Percentiles rank a stretch among this genome's conserved stretches.
Conservation (phyloP, 2,329 filamentous ascomycete genomes). For the Calonectria pauciramosa region DNA sequence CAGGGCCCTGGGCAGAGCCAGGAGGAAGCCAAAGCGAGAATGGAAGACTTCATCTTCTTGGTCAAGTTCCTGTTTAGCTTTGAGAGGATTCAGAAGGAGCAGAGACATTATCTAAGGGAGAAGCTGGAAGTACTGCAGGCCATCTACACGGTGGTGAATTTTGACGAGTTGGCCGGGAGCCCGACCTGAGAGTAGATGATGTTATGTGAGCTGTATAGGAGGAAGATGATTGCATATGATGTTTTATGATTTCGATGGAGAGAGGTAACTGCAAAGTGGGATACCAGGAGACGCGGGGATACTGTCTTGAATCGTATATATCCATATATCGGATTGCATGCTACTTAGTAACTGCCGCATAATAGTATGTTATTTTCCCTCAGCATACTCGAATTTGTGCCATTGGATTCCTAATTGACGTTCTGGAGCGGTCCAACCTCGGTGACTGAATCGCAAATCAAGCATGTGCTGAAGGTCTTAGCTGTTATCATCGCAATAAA, state of each 20-base stretch:
- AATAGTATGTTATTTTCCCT: neutral
- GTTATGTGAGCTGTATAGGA: neutral
- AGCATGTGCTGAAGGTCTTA: neutral
- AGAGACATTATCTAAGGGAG: constrained; percentile 56
- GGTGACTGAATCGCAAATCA: neutral
- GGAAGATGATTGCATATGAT: constrained; percentile 3
- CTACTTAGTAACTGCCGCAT: neutral
- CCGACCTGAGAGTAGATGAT: constrained; percentile 23
- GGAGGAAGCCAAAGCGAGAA: constrained; percentile 60
- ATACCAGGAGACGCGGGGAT: neutral
- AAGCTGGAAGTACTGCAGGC: constrained; percentile 54
- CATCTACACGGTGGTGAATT: constrained; percentile 48
- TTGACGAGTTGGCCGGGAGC: constrained; percentile 44
- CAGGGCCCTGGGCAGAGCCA: constrained; percentile 53
- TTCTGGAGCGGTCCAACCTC: neutral
- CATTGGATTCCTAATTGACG: neutral
- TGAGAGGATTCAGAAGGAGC: constrained; percentile 60
- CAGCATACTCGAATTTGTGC: neutral
- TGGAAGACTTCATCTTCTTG: constrained; percentile 68
- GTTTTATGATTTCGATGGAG: neutral
- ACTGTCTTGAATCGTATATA: neutral
- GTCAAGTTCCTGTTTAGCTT: constrained; percentile 65
- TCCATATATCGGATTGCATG: neutral
- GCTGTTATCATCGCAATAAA: neutral
- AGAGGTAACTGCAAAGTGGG: neutral